Conservation (phyloP, 768 basidiomycete genomes). For the Galerina marginata region DNA sequence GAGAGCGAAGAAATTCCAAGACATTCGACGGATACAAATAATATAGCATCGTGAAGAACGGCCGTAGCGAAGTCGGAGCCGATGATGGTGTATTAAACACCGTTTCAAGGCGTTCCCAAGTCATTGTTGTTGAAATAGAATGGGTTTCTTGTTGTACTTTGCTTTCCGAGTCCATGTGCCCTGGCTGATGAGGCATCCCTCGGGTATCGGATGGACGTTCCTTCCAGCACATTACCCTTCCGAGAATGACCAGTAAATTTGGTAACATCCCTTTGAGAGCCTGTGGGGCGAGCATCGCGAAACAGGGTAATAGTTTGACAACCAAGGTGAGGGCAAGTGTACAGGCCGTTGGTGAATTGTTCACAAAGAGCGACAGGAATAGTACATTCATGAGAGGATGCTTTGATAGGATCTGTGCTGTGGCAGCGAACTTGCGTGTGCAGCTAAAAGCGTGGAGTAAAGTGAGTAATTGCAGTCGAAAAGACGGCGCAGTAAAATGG, state of each 20-base stretch:
- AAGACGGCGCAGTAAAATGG: slow-evolving; percentile 63
- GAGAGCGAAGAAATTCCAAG: slow-evolving; percentile 76
- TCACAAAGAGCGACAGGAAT: slow-evolving; percentile 71
- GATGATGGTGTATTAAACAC: slow-evolving; percentile 58
- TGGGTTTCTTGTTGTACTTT: slow-evolving; percentile 47
- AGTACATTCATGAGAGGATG: slow-evolving; percentile 71
- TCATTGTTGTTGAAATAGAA: slow-evolving; percentile 53
- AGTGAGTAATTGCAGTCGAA: slow-evolving; percentile 72
- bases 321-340: slow-evolving; percentile 67
- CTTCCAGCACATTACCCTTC: slow-evolving; percentile 78
- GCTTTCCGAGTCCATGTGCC: slow-evolving; percentile 42
- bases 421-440: slow-evolving; percentile 53
- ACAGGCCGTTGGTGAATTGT: slow-evolving; percentile 75
- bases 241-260: slow-evolving; percentile 67
- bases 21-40: slow-evolving; percentile 92
- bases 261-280: slow-evolving; percentile 67
- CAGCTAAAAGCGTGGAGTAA: slow-evolving; percentile 70
- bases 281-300: slow-evolving; percentile 67
- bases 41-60: slow-evolving; percentile 81
- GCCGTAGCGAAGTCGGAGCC: slow-evolving; percentile 61
- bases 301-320: slow-evolving; percentile 74
- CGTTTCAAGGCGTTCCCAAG: slow-evolving; percentile 73
- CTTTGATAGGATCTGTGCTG: slow-evolving; percentile 54
- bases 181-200: slow-evolving; percentile 33
- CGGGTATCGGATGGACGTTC: slow-evolving; percentile 41